phyloP scores from a whole-genome alignment of 2,329 filamentous ascomycete genomes.

The Fusarium succisae region DNA sequence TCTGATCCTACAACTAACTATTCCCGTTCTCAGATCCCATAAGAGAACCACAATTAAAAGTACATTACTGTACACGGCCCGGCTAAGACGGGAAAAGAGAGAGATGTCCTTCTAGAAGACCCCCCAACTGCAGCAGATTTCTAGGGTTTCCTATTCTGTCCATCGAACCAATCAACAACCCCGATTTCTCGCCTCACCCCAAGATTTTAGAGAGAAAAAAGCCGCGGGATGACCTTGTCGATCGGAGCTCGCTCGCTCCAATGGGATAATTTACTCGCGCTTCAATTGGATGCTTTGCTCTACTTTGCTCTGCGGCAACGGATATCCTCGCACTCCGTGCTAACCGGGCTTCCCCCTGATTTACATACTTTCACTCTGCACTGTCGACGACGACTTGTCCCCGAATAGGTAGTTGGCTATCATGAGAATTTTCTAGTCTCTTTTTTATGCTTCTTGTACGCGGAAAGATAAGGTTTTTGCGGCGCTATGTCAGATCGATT shows the following conservation, averaged over 20 bases:
- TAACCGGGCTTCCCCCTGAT: constrained; percentile 28
- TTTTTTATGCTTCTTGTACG: neutral
- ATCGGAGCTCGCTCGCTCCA: constrained; percentile 28
- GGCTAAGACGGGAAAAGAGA: constrained; percentile 4
- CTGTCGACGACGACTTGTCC: neutral
- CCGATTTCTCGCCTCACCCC: constrained; percentile 23
- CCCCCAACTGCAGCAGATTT: constrained; percentile 14
- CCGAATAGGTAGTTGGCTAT: constrained; percentile 24
- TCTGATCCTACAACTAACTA: neutral
- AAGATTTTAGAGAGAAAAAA: constrained; percentile 19
- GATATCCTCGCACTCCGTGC: constrained; percentile 32
- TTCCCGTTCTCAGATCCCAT: neutral
- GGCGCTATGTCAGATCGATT: constrained; percentile 4
- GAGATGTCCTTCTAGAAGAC: constrained; percentile 38
- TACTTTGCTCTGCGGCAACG: neutral
- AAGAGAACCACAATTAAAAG: neutral
- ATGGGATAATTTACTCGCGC: constrained; percentile 23
- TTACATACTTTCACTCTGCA: neutral
- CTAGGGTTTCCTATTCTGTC: constrained; percentile 21
- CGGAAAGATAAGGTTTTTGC: constrained; percentile 11
- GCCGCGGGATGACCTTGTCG: constrained; percentile 25
- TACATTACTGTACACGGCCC: neutral
- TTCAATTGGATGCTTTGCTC: constrained; percentile 27
- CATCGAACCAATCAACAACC: neutral
- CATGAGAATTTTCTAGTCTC: constrained; percentile 11